Base-by-base conservation (phyloP, 108 stramenopile genomes). In the Stephanodiscus minutulus region DNA sequence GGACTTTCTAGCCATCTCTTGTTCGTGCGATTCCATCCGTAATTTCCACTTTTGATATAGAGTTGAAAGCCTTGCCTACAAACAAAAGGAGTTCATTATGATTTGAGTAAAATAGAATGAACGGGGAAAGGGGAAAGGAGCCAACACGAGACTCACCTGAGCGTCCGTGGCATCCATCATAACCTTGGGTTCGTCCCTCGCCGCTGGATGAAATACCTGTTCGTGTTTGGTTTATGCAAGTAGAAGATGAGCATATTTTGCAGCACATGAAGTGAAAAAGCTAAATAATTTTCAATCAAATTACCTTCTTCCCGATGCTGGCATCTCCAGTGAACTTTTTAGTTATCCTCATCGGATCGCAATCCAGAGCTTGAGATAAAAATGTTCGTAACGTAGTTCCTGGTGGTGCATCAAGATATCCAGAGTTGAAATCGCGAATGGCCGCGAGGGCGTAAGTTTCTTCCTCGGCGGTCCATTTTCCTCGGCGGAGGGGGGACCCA, bases 281-380 rank as follows among this genome's bases (percentile, higher is more conserved):
- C 31, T 33, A 83, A 87, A 3, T 84, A 65, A 31, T 28, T 3
- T 28, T 27, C 2, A 29, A 31, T 4, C 4, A 44, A 52, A 53
- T 53, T 41, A 60, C 88, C 77, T 69, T 74, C 82, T 98, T 99
- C 24, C 98, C 98, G 37, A 99, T 88, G 71, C 95, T 95, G 27
- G 86, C 77, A 61, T 96, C 91, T 8, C 97, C 97, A 18, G 96
- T 97, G 76, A 98, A 99, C 81, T 99, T 99, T 81, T 99, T 99
- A 21, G 99, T 98, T 58, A 99, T 98, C n/a, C 99, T 83, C 99
- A 99, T 99, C 13, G 99, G 98, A 82, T 97, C 97, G 61, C 99
- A 99, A 65, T 96, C 83, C 11, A 99, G 86, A 83, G 98, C 96
- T 41, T 97, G 95, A 8, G 96, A 92, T 25, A 99, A 85, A 72